Evolutionary conservation across 2,329 filamentous ascomycete genomes (phyloP).

Genomic region (Zymoseptoria brevis): DNA sequence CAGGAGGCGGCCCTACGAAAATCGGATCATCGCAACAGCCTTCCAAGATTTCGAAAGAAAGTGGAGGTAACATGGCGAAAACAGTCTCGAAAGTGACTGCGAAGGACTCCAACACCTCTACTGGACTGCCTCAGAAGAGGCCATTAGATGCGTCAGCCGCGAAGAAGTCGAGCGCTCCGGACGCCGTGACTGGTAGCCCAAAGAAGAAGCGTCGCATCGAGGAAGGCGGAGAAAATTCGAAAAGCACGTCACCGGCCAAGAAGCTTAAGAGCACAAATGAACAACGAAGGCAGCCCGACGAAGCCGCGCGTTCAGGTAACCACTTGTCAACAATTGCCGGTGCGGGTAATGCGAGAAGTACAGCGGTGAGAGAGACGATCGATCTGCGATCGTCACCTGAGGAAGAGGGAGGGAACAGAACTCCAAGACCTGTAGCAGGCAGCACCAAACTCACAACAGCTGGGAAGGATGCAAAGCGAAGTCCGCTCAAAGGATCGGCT

Average conservation of each 20-base stretch:
- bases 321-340: not conserved
- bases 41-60: not conserved
- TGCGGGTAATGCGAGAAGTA: not conserved
- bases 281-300: not conserved
- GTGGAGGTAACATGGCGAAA: not conserved
- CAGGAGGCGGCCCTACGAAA: not conserved
- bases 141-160: not conserved
- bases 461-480: not conserved
- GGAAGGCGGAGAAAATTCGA: not conserved
- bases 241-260: not conserved
- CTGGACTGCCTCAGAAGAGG: not conserved
- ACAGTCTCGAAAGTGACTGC: not conserved
- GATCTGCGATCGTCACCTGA: not conserved
- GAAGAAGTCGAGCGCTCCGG: not conserved
- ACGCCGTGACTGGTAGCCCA: not conserved
- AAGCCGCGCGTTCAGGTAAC: not conserved
- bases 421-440: not conserved
- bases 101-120: not conserved
- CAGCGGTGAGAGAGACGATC: not conserved
- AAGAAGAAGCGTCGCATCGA: not conserved
- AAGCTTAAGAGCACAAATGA: not conserved
- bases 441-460: not conserved
- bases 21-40: not conserved
- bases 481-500: not conserved
- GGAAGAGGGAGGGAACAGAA: not conserved